Conservation (phyloP, 176 grass and related monocot species). For the Avena eriantha region DNA sequence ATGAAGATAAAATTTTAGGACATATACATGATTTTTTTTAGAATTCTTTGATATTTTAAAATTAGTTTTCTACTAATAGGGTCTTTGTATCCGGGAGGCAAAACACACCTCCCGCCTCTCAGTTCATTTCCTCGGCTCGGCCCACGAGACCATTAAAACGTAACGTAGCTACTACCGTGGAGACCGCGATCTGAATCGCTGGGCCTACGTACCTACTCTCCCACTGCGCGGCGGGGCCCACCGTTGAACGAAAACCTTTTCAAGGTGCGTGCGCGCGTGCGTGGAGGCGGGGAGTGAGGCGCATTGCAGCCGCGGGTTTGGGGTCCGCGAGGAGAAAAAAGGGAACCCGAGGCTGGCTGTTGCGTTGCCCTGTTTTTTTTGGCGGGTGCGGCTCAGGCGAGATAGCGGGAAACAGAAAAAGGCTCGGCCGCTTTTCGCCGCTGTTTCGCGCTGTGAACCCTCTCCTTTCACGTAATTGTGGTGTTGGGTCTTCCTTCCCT, state of each 20-base stretch:
- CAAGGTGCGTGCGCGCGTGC: not conserved
- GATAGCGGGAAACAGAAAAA: not conserved
- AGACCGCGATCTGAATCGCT: not conserved
- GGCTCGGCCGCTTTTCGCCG: not conserved
- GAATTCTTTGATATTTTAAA: no score
- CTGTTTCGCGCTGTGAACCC: not conserved
- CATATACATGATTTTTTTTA: no score
- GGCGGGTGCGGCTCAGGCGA: constrained; percentile 33
- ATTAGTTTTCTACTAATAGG: no score
- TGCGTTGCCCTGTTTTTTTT: constrained; percentile 30
- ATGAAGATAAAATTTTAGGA: no score
- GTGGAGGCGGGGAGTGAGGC: constrained; percentile 18
- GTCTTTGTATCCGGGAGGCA: no score
- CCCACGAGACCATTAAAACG: not conserved
- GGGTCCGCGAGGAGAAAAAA: constrained; percentile 54
- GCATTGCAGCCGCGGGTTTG: constrained; percentile 32
- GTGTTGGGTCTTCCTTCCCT: not conserved
- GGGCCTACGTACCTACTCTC: not conserved
- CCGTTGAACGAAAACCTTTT: not conserved
- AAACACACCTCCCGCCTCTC: no score
- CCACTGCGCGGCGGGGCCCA: not conserved
- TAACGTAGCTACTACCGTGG: not conserved
- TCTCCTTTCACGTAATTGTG: not conserved
- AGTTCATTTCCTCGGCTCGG: not conserved
- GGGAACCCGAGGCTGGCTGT: not conserved